Conservation (phyloP, 1,284 basidiomycete species). For the Agroathelia rolfsii region DNA sequence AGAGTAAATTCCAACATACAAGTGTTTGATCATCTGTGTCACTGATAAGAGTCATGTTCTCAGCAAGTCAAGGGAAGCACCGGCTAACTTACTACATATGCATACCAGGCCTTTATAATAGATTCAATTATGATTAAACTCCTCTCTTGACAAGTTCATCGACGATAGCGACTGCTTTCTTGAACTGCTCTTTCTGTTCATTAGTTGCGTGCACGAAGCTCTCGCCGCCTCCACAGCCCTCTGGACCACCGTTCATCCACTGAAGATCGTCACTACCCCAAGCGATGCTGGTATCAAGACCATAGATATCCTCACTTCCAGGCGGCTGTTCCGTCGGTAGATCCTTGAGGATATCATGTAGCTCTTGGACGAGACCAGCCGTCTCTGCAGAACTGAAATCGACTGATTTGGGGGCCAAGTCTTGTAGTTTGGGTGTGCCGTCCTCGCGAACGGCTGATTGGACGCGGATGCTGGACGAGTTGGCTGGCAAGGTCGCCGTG, state of each 20-base stretch:
- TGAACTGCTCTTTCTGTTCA: slow-evolving; percentile 55
- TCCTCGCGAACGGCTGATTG: slow-evolving; percentile 34
- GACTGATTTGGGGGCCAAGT: slow-evolving; percentile 35
- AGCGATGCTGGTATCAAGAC: slow-evolving; percentile 53
- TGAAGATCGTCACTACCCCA: slow-evolving; percentile 46
- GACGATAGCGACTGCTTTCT: slow-evolving; percentile 58
- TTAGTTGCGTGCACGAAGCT: slow-evolving; percentile 41
- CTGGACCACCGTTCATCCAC: slow-evolving; percentile 55
- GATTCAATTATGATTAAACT: slow-evolving; percentile 13
- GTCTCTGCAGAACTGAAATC: slow-evolving; percentile 22
- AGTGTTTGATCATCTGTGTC: too few relatives aligned
- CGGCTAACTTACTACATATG: too few relatives aligned
- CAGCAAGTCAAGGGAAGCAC: too few relatives aligned
- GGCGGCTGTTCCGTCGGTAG: slow-evolving; percentile 50
- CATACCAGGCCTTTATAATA: slow-evolving; percentile 3
- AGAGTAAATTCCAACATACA: too few relatives aligned
- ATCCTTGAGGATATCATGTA: slow-evolving; percentile 45
- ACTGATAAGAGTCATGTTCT: too few relatives aligned
- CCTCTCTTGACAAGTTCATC: slow-evolving; percentile 37
- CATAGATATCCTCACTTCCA: slow-evolving; percentile 62
- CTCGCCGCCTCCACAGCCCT: slow-evolving; percentile 43
- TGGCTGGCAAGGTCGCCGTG: slow-evolving; percentile 32
- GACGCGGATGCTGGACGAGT: slow-evolving; percentile 31
- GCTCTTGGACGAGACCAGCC: slow-evolving; percentile 44
- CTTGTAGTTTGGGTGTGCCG: slow-evolving; percentile 35